Evolutionary conservation across 805 yeast genomes (phyloP), one percentile per base, ranked within the genome.

Genomic region (Cyberlindnera japonica): DNA sequence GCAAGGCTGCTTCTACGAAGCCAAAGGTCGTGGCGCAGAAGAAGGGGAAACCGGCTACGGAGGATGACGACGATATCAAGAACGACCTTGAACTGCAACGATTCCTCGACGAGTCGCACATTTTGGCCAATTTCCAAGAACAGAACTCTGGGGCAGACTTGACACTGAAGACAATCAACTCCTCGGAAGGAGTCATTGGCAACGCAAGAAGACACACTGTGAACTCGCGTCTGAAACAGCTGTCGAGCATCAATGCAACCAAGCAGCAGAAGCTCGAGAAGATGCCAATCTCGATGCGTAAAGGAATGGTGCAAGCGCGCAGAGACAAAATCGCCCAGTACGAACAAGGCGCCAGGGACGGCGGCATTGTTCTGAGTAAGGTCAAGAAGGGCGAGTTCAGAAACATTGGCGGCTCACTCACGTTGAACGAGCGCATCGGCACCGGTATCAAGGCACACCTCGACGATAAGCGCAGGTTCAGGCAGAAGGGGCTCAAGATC

Each of bases 271-370:
- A 65, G 39, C 61, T 82, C 25, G 93, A 85, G 50, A 84, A 80
- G 37, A 86, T 88, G 77, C 96, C 98, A 16, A 90, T 93, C 89
- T 61, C 75, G 15, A 78, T 88, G 69, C 74, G 97, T 41, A 85
- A 84, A 56, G 96, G 96, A 3, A 83, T 90, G 81, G 67, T 86
- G 19, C 64, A 69, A 25, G 72, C 79, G 33, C 74, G 81, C 33
- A 62, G 72, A 25, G 59, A 64, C 16, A 74, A 78, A 48, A 74
- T 77, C 15, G 58, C 65, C 18, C 74, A 74, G 52, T 77, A 70
- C 54, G 95, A 86, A 58, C 67, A 71, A 37, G 89, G 86, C 37
- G 97, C 99, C 7, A 74, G 69, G 46, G 91, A 91, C 15, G 95
- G 95, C 5, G 98, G 98, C 12, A 85, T 91, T 40, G 74, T 93